Percentiles rank a stretch among this genome's conserved stretches.
phyloP scores from a whole-genome alignment of 2,329 filamentous ascomycete species.

The Ophiocordyceps camponoti-floridani region DNA sequence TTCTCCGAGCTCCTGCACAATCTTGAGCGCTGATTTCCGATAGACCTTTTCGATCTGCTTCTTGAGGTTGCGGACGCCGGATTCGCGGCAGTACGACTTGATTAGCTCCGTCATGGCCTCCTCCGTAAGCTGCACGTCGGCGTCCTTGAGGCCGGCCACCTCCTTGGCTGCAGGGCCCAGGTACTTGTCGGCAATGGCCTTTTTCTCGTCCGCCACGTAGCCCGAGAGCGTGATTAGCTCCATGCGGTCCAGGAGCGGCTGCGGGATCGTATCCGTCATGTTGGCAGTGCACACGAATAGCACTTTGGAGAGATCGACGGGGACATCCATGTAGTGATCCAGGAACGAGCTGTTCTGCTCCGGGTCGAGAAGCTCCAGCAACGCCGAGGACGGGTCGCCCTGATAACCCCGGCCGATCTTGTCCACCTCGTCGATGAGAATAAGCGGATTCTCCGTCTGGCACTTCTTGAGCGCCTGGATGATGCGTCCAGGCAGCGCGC shows the following conservation, averaged over 20 bases:
- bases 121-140: constrained; percentile 72
- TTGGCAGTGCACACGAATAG: constrained; percentile 98
- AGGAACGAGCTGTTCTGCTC: constrained; percentile 96
- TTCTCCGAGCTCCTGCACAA: constrained; percentile 86
- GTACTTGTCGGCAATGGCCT: constrained; percentile 90
- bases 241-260: constrained; percentile 89
- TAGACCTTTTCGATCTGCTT: constrained; percentile 99
- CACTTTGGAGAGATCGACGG: constrained; percentile 92
- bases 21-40: constrained; percentile 90
- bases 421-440: constrained; percentile 93
- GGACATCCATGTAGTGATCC: constrained; percentile 97
- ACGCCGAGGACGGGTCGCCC: constrained; percentile 84
- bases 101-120: constrained; percentile 91
- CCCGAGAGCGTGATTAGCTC: constrained; percentile 92
- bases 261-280: constrained; percentile 94
- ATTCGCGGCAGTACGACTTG: constrained; percentile 96
- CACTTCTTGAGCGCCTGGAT: constrained; percentile 98
- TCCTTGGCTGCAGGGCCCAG: constrained; percentile 90
- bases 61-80: constrained; percentile 91
- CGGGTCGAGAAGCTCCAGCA: constrained; percentile 85
- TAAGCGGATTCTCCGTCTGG: constrained; percentile 92
- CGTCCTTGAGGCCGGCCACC: constrained; percentile 73
- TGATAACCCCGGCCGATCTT: constrained; percentile 96
- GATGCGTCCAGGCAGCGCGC: constrained; percentile 84
- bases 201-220: constrained; percentile 96